These are phyloP conservation scores for Sclerotinia nivalis DNA, from an alignment of 2,329 filamentous ascomycete species.

Conservation along the genomic window DNA sequence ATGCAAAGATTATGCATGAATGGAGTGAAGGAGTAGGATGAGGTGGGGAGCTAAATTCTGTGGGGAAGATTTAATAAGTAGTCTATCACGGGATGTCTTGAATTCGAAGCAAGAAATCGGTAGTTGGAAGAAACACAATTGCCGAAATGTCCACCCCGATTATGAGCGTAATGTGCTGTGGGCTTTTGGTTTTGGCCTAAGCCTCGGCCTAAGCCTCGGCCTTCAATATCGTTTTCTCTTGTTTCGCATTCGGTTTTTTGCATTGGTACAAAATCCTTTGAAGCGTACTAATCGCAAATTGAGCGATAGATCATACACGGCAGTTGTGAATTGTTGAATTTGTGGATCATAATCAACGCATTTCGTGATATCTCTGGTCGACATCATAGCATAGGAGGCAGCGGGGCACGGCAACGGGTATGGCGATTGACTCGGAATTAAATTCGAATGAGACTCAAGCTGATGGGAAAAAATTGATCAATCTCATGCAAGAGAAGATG, in stretches of 20 bases:
- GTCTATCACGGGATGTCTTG: not conserved
- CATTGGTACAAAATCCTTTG: not conserved
- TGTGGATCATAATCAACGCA: not conserved
- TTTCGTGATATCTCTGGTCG: not conserved
- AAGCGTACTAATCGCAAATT: not conserved
- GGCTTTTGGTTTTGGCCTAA: not conserved
- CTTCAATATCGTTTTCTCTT: not conserved
- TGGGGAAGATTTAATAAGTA: not conserved
- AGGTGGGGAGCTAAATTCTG: not conserved
- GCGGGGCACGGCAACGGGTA: not conserved
- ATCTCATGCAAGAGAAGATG: no score
- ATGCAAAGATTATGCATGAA: not conserved
- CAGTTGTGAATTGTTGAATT: slow-evolving; percentile 1
- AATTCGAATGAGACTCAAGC: not conserved
- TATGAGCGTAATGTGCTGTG: not conserved
- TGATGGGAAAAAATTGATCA: no score
- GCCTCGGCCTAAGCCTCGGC: not conserved
- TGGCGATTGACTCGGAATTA: not conserved
- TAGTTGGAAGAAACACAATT: slow-evolving; percentile 7
- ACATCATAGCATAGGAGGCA: not conserved
- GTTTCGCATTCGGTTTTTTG: not conserved
- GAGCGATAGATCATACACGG: not conserved
- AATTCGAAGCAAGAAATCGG: slow-evolving; percentile 1
- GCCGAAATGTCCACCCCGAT: not conserved
- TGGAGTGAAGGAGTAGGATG: not conserved